Evolutionary conservation across 2,329 filamentous ascomycete species (phyloP).

Genomic region (Trichothecium sympodiale): DNA sequence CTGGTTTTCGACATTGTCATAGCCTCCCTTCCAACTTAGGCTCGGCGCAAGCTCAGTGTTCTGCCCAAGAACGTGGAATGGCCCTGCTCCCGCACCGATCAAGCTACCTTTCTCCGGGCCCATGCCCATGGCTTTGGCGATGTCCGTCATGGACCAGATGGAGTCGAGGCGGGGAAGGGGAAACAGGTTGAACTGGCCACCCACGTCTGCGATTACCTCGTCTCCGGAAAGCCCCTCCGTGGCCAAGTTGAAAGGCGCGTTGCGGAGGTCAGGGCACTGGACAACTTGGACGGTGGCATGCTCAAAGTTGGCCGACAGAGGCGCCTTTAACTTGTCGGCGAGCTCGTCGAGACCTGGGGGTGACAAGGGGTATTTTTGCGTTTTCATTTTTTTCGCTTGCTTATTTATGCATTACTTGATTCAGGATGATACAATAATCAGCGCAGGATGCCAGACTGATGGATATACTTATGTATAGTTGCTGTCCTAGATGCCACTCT

Average conservation of each 20-base stretch:
- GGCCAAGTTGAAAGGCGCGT: constrained; percentile 24
- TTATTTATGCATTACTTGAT: no score
- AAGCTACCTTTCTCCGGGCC: constrained; percentile 16
- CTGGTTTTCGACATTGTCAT: constrained; percentile 13
- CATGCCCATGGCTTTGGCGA: constrained; percentile 26
- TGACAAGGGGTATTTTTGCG: constrained; percentile 11
- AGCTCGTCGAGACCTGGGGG: constrained; percentile 16
- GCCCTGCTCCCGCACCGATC: constrained; percentile 30
- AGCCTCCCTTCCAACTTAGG: constrained; percentile 16
- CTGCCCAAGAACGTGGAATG: constrained; percentile 26
- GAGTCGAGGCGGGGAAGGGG: constrained; percentile 21
- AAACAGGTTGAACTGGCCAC: constrained; percentile 28
- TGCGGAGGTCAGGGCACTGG: constrained; percentile 23
- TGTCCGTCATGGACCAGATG: constrained; percentile 19
- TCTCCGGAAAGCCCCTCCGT: constrained; percentile 26
- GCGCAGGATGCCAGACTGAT: no score
- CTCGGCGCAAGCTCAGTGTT: constrained; percentile 31
- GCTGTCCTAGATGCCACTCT: no score
- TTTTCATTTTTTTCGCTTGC: no score
- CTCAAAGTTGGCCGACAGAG: constrained; percentile 12
- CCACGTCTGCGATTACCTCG: constrained; percentile 28
- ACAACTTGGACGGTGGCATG: constrained; percentile 13
- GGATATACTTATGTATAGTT: no score
- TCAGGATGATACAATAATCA: no score
- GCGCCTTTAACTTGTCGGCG: constrained; percentile 8